These are phyloP conservation scores for Pezicula radicicola DNA, from an alignment of 2,329 filamentous ascomycete genomes.

Conservation along the genomic window DNA sequence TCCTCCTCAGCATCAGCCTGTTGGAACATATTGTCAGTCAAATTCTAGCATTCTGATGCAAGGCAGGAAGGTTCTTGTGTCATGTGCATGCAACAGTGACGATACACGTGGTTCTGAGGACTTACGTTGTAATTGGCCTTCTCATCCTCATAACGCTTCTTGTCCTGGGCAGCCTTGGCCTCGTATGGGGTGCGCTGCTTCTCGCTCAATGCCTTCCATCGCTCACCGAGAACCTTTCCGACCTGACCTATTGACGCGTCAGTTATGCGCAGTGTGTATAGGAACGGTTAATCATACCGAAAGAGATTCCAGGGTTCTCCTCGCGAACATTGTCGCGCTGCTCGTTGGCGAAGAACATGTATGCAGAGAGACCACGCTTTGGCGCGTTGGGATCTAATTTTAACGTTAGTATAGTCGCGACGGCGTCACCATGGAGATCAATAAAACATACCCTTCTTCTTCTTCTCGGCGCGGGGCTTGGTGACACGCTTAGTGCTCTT, in stretches of 20 bases:
- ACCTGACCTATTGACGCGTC: conserved; percentile 67
- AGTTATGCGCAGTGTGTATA: conserved; percentile 4
- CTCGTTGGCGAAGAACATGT: conserved; percentile 99
- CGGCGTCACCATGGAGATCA: neutral
- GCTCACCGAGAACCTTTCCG: conserved; percentile 96
- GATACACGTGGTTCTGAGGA: conserved; percentile 16
- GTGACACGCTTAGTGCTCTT: conserved; percentile 58
- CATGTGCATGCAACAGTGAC: neutral
- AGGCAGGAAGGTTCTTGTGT: conserved; percentile 7
- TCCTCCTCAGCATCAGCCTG: conserved; percentile 56
- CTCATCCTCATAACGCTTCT: conserved; percentile 99
- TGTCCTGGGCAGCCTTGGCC: conserved; percentile 93
- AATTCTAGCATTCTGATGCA: conserved; percentile 17
- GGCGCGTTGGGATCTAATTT: conserved; percentile 88
- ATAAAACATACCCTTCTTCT: conserved; percentile 64
- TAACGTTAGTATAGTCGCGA: conserved; percentile 9
- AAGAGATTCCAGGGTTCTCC: conserved; percentile 96
- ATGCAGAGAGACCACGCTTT: conserved; percentile 98
- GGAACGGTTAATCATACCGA: conserved; percentile 61
- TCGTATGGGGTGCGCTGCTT: conserved; percentile 94
- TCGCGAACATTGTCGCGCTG: conserved; percentile 97
- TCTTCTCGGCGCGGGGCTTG: conserved; percentile 58
- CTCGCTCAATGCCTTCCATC: conserved; percentile 95
- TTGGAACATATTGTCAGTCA: conserved; percentile 30
- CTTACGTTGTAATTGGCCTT: conserved; percentile 91